Evolutionary conservation across 495 filamentous ascomycete genomes (phyloP), one percentile per base, ranked within the genome.

Genomic region (Xylona heveae): DNA sequence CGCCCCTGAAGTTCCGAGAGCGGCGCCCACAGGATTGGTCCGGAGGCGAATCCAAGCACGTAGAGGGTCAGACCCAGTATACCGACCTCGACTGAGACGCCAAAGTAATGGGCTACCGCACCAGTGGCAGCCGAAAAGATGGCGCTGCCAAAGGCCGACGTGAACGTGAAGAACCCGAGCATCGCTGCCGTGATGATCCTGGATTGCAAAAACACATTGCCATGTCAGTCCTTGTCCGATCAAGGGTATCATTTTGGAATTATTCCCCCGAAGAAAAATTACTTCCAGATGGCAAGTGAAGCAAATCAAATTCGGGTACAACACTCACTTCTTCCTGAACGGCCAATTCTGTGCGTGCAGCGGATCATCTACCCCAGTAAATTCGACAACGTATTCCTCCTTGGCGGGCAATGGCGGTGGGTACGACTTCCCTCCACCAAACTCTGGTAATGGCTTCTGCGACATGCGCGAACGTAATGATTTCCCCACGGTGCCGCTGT

Each of bases 361-460:
- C 6, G 78, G 79, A 48, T 92, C 81, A 40, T 79, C 62, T 1
- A 65, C 68, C 0, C 80, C 78, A 30, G 73, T 67, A 39, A 90
- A 91, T 41, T 85, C 82, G 12, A 92, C 82, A 1, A 90, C 78
- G 55, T 88, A 91, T 36, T 75, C 70, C 42, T 88, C 82, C 41
- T 63, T 61, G 15, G 66, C 66, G 4, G 78, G 78, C 24, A 90
- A 47, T 0, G 51, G 57, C 3, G 76, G 78, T 6, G 80, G 82
- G 50, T 72, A 83, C 7, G 74, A 63, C 49, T 83, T 88, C 1
- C 79, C 79, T 34, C 61, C 74, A 7, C 80, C 79, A 40, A 69
- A 66, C 6, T 53, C 50, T 3, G 65, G 64, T 33, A 68, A 40
- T 19, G 75, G 70, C 42, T 57, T 73, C 42, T 45, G 61, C 0